Conservation (phyloP, 192 early-diverging fungal genomes). For the Podila epicladia region DNA sequence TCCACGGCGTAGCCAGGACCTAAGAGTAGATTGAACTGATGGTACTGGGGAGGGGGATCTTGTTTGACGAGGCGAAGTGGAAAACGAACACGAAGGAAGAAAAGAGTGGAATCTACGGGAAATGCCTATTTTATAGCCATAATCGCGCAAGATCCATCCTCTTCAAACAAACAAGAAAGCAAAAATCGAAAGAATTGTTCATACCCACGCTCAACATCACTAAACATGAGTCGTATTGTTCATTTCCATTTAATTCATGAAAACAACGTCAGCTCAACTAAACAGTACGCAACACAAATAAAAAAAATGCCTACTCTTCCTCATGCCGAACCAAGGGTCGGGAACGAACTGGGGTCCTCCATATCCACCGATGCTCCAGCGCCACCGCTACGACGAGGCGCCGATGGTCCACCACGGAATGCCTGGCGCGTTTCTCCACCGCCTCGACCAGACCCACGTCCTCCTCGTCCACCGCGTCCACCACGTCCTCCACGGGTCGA, state of each 20-base stretch:
- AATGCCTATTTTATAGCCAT: too few relatives aligned
- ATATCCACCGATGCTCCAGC: conserved; percentile 69
- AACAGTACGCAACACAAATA: too few relatives aligned
- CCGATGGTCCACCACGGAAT: conserved; percentile 71
- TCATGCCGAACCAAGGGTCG: conserved; percentile 62
- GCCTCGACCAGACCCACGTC: conserved; percentile 50
- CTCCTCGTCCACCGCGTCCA: conserved; percentile 13
- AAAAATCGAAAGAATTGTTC: too few relatives aligned
- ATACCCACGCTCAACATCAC: too few relatives aligned
- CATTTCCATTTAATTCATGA: neutral
- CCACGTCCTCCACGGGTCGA: conserved; percentile 63
- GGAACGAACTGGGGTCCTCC: conserved; percentile 76
- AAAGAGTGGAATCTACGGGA: neutral
- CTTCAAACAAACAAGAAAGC: neutral
- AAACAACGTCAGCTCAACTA: neutral
- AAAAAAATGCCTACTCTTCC: neutral
- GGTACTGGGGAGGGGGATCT: too few relatives aligned
- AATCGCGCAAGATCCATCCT: too few relatives aligned
- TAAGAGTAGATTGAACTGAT: too few relatives aligned
- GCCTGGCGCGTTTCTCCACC: conserved; percentile 64
- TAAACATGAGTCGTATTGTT: too few relatives aligned
- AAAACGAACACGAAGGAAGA: neutral
- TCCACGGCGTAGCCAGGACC: too few relatives aligned
- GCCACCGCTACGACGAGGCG: conserved; percentile 55
- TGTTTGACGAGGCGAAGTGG: too few relatives aligned